A percentile compares a stretch with the other conserved stretches of the same genome.
phyloP scores from a whole-genome alignment of 2,329 filamentous ascomycete species.

The Colletotrichum sp. region DNA sequence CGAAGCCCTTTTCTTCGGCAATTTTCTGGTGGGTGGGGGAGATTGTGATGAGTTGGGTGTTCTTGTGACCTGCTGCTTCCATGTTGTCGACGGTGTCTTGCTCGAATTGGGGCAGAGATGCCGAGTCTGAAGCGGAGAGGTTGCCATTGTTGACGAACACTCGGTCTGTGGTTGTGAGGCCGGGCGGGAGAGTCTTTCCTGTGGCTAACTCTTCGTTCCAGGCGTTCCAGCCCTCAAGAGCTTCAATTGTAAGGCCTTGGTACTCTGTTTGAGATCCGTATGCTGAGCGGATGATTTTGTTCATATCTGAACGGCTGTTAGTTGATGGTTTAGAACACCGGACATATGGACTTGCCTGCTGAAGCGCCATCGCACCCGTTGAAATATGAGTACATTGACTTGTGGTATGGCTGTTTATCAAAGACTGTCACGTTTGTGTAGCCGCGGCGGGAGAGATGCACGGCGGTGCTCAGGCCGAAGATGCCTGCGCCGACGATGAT shows the following conservation, averaged over 20 bases:
- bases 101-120: constrained; percentile 36
- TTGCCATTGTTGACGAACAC: constrained; percentile 45
- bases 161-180: constrained; percentile 37
- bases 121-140: constrained; percentile 29
- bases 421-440: constrained; percentile 53
- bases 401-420: constrained; percentile 49
- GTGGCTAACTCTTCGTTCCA: constrained; percentile 48
- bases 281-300: constrained; percentile 47
- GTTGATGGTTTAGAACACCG: not conserved
- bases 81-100: constrained; percentile 38
- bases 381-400: constrained; percentile 43
- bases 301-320: constrained; percentile 35
- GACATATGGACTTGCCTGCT: constrained; percentile 33
- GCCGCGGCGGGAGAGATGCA: constrained; percentile 38
- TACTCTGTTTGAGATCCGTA: constrained; percentile 51
- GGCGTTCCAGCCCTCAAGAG: constrained; percentile 42
- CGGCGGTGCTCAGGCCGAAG: constrained; percentile 33
- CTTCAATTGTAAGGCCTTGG: constrained; percentile 48
- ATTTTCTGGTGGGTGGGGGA: constrained; percentile 29
- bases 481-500: constrained; percentile 33
- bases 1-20: constrained; percentile 31
- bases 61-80: constrained; percentile 33
- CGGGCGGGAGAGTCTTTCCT: constrained; percentile 35
- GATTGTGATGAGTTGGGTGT: constrained; percentile 39
- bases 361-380: constrained; percentile 48